These are phyloP conservation scores for Monilinia vaccinii-corymbosi DNA, from an alignment of 2,329 filamentous ascomycete species.

Conservation along the genomic window DNA sequence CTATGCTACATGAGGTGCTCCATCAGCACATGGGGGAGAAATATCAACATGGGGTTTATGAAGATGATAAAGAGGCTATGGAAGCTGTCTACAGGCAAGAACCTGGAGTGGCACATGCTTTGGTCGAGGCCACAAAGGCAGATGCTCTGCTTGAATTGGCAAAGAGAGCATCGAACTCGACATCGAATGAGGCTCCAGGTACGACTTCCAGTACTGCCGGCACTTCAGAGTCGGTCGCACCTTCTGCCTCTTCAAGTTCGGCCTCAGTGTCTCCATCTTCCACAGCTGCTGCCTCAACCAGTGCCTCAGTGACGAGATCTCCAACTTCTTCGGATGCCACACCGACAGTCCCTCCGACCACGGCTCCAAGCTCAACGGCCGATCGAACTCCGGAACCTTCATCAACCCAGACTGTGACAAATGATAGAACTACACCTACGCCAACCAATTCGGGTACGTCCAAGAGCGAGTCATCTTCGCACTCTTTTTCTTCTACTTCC, in stretches of 20 bases:
- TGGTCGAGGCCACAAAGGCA: constrained; percentile 48
- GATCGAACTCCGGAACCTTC: neutral
- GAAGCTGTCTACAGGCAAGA: constrained; percentile 54
- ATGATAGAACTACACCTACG: constrained; percentile 4
- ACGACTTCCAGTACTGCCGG: neutral
- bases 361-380: neutral
- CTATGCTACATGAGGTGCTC: constrained; percentile 56
- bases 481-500: constrained; percentile 15
- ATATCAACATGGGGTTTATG: constrained; percentile 61
- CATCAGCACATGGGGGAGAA: constrained; percentile 52
- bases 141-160: constrained; percentile 36
- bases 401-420: neutral
- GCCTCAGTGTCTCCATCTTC: constrained; percentile 5
- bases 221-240: neutral
- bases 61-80: constrained; percentile 53
- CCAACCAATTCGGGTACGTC: constrained; percentile 17
- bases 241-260: neutral
- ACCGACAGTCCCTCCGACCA: neutral
- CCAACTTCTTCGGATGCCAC: neutral
- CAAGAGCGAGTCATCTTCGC: constrained; percentile 11
- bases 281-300: neutral
- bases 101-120: constrained; percentile 50
- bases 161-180: constrained; percentile 36
- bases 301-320: neutral
- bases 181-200: neutral